phyloP scores from a whole-genome alignment of 371 early-diverging fungal species.

The Circinella minor region DNA sequence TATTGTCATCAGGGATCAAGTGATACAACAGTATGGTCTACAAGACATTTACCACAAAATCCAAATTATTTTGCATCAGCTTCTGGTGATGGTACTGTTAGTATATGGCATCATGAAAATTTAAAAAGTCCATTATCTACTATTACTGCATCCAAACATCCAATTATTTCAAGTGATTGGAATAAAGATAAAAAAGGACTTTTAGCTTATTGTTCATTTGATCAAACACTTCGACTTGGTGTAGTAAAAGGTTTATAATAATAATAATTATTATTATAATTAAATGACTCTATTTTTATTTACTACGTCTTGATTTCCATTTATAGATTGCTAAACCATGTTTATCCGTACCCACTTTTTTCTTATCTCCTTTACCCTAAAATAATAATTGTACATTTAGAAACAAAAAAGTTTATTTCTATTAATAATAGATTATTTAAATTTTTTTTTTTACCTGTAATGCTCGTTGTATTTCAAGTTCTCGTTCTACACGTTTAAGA shows the following conservation, averaged over 20 bases:
- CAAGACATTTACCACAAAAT: slow-evolving; percentile 72
- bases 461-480: slow-evolving; percentile 79
- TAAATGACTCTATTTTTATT: slow-evolving; percentile 40
- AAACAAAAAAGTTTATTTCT: no score
- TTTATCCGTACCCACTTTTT: slow-evolving; percentile 83
- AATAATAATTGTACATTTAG: not conserved
- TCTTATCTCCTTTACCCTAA: slow-evolving; percentile 75
- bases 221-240: slow-evolving; percentile 56
- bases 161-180: slow-evolving; percentile 58
- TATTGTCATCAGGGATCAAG: slow-evolving; percentile 34
- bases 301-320: slow-evolving; percentile 89
- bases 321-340: slow-evolving; percentile 88
- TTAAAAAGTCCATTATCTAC: slow-evolving; percentile 2
- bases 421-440: no score
- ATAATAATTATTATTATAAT: not conserved
- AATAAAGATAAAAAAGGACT: slow-evolving; percentile 56
- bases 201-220: slow-evolving; percentile 57
- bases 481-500: slow-evolving; percentile 72
- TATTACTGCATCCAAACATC: slow-evolving; percentile 37
- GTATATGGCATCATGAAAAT: slow-evolving; percentile 41
- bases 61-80: slow-evolving; percentile 67
- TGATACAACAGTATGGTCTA: slow-evolving; percentile 77
- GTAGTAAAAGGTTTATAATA: slow-evolving; percentile 33
- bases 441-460: slow-evolving; percentile 59
- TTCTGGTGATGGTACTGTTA: slow-evolving; percentile 68